A percentile compares a stretch with the other conserved stretches of the same genome.
Conservation (phyloP, 2,329 filamentous ascomycete species). For the Penicillium sp. region DNA sequence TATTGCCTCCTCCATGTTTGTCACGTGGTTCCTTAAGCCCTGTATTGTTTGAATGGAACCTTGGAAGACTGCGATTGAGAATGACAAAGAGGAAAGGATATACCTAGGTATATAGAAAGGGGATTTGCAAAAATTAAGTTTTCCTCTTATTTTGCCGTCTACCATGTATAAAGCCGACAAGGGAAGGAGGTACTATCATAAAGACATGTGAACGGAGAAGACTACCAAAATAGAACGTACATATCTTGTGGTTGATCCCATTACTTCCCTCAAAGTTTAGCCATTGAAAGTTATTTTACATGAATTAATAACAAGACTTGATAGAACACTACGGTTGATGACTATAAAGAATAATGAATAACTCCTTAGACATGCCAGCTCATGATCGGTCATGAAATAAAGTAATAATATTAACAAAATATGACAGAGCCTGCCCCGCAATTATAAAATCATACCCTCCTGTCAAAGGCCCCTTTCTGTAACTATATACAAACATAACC, state of each 20-base stretch:
- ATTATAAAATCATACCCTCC: constrained; percentile 10
- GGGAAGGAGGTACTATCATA: no score
- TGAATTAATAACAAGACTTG: not conserved
- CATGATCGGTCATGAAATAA: not conserved
- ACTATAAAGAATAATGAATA: not conserved
- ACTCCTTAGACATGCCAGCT: not conserved
- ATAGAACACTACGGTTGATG: not conserved
- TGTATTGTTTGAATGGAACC: constrained; percentile 2
- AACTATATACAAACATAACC: constrained; percentile 16
- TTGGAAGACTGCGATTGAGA: not conserved
- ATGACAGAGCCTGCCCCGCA: constrained; percentile 9
- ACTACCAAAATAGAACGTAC: no score
- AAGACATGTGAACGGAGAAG: no score
- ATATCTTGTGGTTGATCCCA: no score
- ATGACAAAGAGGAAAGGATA: not conserved
- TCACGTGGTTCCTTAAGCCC: constrained; percentile 32
- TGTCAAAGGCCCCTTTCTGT: not conserved
- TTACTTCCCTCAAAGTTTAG: no score
- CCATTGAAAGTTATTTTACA: no score
- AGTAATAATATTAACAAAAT: constrained; percentile 2
- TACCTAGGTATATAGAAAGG: no score
- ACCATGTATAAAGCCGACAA: no score
- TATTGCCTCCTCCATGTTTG: constrained; percentile 7
- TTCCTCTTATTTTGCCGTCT: no score
- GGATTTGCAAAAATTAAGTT: no score